Evolutionary conservation across 768 basidiomycete species (phyloP), one percentile per base, ranked within the genome.

Genomic region (Podaxis carcinomalis): DNA sequence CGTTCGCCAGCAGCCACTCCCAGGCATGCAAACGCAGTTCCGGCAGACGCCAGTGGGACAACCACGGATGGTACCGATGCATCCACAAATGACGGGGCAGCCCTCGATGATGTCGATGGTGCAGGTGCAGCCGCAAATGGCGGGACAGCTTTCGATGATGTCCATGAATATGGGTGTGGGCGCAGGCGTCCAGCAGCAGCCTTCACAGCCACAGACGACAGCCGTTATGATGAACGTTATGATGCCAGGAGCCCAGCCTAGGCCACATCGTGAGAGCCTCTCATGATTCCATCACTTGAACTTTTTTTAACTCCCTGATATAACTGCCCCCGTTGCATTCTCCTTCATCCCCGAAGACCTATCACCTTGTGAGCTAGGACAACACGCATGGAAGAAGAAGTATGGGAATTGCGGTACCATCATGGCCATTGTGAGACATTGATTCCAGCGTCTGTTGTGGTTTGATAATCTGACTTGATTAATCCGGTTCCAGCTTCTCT

Each of bases 351-450:
- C 6, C 6, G 42, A 44, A 52, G 57, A 51, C 23, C 25, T 59
- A 50, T 7, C 23, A 16, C 57, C 52, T 11, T 51, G 57, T 42
- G 16, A 42, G 14, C 57, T 52, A 42, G 68, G 68, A 23, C 67
- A 68, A 16, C 70, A 71, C 50, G 65, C 66, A 27, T 59, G 64
- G 23, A 65, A 59, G 14, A 68, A 62, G 28, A 68, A 60, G 16
- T 67, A 66, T 49, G 71, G 70, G 37, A 49, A 68, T 32, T 59
- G 58, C 56, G 70, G 70, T 3, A 68, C 71, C 32, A 69, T 72
- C 49, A 63, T 64, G 19, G 69, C 69, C 23, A 63, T 72, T 14
- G 70, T 71, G 61, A 62, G 70, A 65, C 32, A 23, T 53, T 39
- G 32, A 7, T 40, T 40, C 46, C 47, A 19, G 39, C n/a, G 23